Base-by-base conservation (phyloP, 169 alveolate species). In the Nephromyces sp. region DNA sequence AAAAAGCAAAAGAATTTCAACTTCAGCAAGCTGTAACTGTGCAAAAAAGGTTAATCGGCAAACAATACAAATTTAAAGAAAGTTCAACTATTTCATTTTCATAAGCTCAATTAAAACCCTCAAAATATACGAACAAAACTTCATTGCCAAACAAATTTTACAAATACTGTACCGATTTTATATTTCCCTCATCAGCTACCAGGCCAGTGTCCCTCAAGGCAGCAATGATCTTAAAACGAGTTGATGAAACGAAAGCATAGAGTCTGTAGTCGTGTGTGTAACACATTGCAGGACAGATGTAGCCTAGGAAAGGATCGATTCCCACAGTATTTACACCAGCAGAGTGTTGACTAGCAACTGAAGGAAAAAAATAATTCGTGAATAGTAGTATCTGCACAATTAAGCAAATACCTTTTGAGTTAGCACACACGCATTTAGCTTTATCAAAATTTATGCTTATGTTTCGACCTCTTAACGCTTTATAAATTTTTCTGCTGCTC, bases 141-240 rank as follows among this genome's bases (percentile, higher is more conserved):
- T n/a, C n/a, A n/a, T n/a, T n/a, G n/a, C n/a, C n/a, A n/a, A n/a
- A n/a, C 57, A 43, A n/a, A 43, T 43, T 15, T 43, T 43, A 15
- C 57, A 43, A 43, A n/a, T 43, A 43, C 57, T n/a, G 25, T 43
- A 43, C 57, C 57, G 15, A 15, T 43, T n/a, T 15, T 15, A 43
- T 43, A 43, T 15, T n/a, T 43, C 25, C n/a, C n/a, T 43, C 57
- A 43, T 43, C 57, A n/a, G n/a, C n/a, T 43, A 15, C 25, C 1
- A 52, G 65, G 71, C n/a, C 57, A 6, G 61, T 0, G 70, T 69
- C 66, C 32, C 57, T 62, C 8, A 74, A 27, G 43, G 74, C 80
- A 4, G 53, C 80, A 21, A 74, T n/a, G 34, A 74, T 74, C 22
- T 74, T 74, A 6, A 74, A 4, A 8, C 74, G 70, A 3, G 80